Conservation (phyloP, 148 eudicot genomes). For the Chenopodium formosanum region DNA sequence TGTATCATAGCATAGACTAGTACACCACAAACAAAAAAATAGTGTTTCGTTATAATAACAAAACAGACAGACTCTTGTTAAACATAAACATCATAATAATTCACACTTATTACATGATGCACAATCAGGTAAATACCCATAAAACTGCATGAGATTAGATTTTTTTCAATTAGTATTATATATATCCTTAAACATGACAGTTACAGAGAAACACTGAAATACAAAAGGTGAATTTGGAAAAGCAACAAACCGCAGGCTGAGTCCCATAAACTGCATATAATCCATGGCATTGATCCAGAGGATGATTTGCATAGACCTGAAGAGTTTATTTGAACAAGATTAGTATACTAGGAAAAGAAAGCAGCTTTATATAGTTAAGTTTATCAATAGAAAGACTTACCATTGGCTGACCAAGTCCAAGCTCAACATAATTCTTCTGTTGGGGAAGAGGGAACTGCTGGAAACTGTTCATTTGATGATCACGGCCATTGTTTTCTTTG, state of each 20-base stretch:
- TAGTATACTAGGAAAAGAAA: background rate
- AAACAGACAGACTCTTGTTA: background rate
- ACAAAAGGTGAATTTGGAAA: background rate
- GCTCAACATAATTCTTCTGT: conserved; percentile 47
- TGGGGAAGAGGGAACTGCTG: conserved; percentile 32
- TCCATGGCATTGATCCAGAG: conserved; percentile 54
- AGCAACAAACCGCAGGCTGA: conserved; percentile 51
- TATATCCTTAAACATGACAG: background rate
- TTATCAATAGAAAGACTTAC: conserved; percentile 28
- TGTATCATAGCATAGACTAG: background rate
- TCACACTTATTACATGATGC: too few species aligned
- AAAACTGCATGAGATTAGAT: too few species aligned
- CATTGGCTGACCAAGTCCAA: conserved; percentile 67
- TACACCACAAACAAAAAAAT: background rate
- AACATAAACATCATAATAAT: background rate
- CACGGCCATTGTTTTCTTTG: conserved; percentile 20
- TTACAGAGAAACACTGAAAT: background rate
- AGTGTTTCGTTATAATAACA: background rate
- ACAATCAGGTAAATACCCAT: too few species aligned
- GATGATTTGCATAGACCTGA: conserved; percentile 57
- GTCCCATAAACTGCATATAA: conserved; percentile 53
- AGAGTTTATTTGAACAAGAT: background rate
- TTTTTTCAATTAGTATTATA: too few species aligned
- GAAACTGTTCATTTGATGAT: conserved; percentile 17
- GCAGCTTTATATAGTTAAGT: too few species aligned